phyloP scores from a whole-genome alignment of 257 asterid species.

The Salvia miltiorrhiza region DNA sequence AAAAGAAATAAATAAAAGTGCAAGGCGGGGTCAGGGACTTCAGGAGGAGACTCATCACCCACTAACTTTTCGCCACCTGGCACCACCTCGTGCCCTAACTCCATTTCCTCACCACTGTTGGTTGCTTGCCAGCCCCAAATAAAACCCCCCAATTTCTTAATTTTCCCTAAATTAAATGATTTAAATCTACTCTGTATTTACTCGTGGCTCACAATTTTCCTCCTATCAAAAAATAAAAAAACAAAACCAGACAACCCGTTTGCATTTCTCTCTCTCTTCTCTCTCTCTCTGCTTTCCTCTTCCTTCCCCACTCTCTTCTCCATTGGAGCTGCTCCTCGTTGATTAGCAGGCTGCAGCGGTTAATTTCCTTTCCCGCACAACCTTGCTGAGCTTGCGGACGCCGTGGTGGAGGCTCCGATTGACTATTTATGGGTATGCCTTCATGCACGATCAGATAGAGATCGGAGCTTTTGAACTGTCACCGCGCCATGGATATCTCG shows the following conservation, averaged over 20 bases:
- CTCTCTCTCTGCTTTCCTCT: background rate
- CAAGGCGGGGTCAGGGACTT: conserved; percentile 39
- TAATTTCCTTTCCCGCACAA: background rate
- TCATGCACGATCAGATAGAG: conserved; percentile 34
- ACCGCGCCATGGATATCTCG: conserved; percentile 29
- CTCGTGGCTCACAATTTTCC: conserved; percentile 80
- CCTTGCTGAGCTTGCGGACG: background rate
- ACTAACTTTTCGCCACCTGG: conserved; percentile 46
- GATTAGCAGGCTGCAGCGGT: background rate
- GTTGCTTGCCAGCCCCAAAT: conserved; percentile 63
- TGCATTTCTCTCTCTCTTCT: background rate
- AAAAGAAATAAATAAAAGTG: conserved; percentile 49
- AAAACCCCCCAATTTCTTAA: conserved; percentile 21
- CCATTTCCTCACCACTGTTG: conserved; percentile 22
- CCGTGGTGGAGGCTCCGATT: conserved; percentile 37
- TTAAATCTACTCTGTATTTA: conserved; percentile 28
- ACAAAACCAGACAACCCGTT: conserved; percentile 24
- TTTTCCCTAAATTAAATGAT: conserved; percentile 16
- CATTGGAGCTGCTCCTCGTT: conserved; percentile 1
- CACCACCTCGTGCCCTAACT: conserved; percentile 23
- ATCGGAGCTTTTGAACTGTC: conserved; percentile 23
- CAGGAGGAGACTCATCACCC: conserved; percentile 34
- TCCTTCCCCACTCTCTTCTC: background rate
- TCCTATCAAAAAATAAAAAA: conserved; percentile 9
- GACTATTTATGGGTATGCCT: conserved; percentile 20